These are phyloP conservation scores for Holtermanniella nyarrowii DNA, from an alignment of 768 basidiomycete species.

Conservation along the genomic window DNA sequence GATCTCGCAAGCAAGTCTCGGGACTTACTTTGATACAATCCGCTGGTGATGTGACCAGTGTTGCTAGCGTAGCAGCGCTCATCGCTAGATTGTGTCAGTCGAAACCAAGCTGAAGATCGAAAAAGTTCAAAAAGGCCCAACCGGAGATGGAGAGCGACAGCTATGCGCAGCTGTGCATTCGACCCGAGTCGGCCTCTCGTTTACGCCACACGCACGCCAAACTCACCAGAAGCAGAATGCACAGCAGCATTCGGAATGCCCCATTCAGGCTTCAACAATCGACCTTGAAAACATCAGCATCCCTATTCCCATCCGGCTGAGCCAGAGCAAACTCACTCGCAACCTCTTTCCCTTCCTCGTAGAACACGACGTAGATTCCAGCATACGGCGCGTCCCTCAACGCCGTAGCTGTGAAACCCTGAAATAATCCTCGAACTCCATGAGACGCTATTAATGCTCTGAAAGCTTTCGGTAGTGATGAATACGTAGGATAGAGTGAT, in stretches of 20 bases:
- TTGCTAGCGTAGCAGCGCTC: constrained; percentile 71
- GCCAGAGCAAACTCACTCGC: constrained; percentile 46
- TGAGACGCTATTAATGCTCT: constrained; percentile 29
- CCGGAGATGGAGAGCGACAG: too few species aligned
- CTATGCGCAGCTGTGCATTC: background rate
- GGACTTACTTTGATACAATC: constrained; percentile 74
- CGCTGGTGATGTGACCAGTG: constrained; percentile 78
- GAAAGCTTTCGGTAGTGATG: constrained; percentile 30
- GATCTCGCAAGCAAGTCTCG: background rate
- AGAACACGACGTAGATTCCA: constrained; percentile 75
- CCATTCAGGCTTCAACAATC: constrained; percentile 15
- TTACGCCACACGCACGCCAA: background rate
- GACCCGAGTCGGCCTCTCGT: background rate
- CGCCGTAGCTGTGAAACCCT: constrained; percentile 76
- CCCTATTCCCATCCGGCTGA: constrained; percentile 44
- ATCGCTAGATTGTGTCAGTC: constrained; percentile 51
- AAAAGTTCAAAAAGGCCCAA: too few species aligned
- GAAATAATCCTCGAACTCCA: constrained; percentile 70
- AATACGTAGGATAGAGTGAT: constrained; percentile 26
- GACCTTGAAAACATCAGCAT: background rate
- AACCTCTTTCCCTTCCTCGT: constrained; percentile 74
- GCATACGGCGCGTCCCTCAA: constrained; percentile 92
- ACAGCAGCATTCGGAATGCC: constrained; percentile 34
- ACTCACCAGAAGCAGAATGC: constrained; percentile 36
- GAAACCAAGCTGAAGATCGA: too few species aligned